Percentiles rank a stretch among this genome's conserved stretches.
Evolutionary conservation across 2,329 filamentous ascomycete genomes (phyloP).

Genomic region (Ascochyta fabae): DNA sequence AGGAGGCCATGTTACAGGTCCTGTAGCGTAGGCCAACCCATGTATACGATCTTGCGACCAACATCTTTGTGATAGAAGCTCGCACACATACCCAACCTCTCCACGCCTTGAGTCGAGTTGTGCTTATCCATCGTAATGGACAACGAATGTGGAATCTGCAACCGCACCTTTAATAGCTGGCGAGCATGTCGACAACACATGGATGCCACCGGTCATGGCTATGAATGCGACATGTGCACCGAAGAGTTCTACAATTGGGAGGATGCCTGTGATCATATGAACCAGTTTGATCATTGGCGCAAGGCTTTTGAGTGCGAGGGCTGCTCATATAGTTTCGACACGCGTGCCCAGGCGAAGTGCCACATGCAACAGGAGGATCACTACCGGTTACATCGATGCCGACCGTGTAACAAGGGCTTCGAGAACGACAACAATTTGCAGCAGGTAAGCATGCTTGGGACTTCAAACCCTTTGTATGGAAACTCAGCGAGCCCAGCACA

Average conservation of each 20-base stretch:
- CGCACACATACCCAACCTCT: neutral
- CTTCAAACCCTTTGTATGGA: too few species aligned
- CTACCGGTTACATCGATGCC: conserved; percentile 23
- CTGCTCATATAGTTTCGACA: conserved; percentile 13
- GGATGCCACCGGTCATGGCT: conserved; percentile 24
- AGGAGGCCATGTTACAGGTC: too few species aligned
- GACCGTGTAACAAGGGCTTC: conserved; percentile 25
- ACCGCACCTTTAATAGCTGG: conserved; percentile 17
- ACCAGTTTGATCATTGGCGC: conserved; percentile 14
- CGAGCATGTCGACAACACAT: conserved; percentile 27
- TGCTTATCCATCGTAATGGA: neutral
- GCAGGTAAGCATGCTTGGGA: conserved; percentile 8
- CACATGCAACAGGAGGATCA: conserved; percentile 24
- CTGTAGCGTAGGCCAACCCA: too few species aligned
- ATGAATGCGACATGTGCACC: conserved; percentile 20
- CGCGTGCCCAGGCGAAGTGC: conserved; percentile 4
- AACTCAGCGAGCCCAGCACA: conserved; percentile 50
- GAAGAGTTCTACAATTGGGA: conserved; percentile 1
- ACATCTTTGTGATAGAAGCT: too few species aligned
- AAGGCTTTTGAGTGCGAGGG: conserved; percentile 22
- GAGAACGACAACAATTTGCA: conserved; percentile 27
- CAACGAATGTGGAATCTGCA: conserved; percentile 25
- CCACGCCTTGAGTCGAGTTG: neutral
- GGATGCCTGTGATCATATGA: conserved; percentile 19
- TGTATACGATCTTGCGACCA: too few species aligned